Conservation (phyloP, 306 rosid genomes). For the Quercus gilva region DNA sequence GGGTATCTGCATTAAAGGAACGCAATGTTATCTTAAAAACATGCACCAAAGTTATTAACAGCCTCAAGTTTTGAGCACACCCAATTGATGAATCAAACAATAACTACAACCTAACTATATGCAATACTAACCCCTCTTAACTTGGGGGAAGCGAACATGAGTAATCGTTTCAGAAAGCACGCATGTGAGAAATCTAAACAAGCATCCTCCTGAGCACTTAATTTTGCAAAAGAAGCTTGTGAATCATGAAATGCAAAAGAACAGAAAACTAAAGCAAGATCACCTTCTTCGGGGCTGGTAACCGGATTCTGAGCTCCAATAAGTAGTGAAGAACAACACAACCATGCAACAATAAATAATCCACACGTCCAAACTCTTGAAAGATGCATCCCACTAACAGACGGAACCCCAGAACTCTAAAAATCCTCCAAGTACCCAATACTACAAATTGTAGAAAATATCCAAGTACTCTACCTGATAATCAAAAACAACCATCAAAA, state of each 20-base stretch:
- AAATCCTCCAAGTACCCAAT: conserved; percentile 21
- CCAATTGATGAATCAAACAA: background rate
- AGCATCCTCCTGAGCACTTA: background rate
- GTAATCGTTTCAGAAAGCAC: background rate
- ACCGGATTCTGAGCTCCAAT: conserved; percentile 28
- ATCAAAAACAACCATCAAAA: conserved; percentile 12
- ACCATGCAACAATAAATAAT: conserved; percentile 39
- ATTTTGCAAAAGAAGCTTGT: conserved; percentile 3
- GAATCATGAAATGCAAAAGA: conserved; percentile 2
- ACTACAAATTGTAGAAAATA: background rate
- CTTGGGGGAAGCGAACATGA: background rate
- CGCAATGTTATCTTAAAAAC: background rate
- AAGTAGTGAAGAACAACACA: conserved; percentile 45
- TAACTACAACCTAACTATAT: background rate
- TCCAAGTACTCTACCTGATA: conserved; percentile 28
- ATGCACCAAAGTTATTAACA: background rate
- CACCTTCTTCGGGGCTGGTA: conserved; percentile 73
- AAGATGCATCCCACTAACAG: conserved; percentile 44
- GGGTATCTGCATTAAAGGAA: background rate
- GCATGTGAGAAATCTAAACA: background rate
- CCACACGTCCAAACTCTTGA: conserved; percentile 39
- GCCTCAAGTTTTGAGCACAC: background rate
- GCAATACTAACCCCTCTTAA: background rate
- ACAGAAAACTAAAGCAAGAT: background rate
- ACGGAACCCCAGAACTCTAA: conserved; percentile 25